Evolutionary conservation across 2,329 filamentous ascomycete genomes (phyloP).

Genomic region (Talaromyces sp.): DNA sequence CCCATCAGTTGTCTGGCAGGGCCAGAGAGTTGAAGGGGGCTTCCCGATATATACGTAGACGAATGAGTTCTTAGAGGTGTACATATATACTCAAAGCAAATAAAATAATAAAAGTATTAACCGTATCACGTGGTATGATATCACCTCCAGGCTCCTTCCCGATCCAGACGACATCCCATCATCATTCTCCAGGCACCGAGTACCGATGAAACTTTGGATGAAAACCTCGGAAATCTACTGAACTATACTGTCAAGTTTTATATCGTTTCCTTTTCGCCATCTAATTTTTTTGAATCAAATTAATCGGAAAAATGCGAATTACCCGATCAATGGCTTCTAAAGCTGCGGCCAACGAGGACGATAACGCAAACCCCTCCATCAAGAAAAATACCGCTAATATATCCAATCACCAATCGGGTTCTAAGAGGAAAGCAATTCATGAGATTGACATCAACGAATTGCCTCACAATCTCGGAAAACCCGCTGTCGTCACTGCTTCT

Average conservation of each 20-base stretch:
- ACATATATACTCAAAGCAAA: background rate
- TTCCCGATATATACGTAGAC: background rate
- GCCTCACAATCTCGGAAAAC: slow-evolving; percentile 53
- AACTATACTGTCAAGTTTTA: background rate
- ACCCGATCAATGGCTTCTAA: slow-evolving; percentile 25
- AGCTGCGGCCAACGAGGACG: slow-evolving; percentile 11
- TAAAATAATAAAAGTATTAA: background rate
- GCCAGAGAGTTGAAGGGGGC: background rate
- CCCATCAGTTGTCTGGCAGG: background rate
- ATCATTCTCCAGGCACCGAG: background rate
- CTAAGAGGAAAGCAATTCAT: slow-evolving; percentile 22
- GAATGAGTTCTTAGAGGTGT: background rate
- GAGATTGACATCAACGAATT: slow-evolving; percentile 39
- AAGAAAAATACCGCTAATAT: background rate
- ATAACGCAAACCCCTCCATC: background rate
- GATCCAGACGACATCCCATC: background rate
- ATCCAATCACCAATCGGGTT: slow-evolving; percentile 9
- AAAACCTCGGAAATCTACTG: background rate
- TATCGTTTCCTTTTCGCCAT: slow-evolving; percentile 35
- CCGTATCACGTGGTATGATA: background rate
- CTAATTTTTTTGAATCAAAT: background rate
- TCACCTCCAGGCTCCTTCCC: background rate
- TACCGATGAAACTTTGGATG: background rate
- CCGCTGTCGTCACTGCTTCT: background rate
- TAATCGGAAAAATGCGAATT: slow-evolving; percentile 8